Base-by-base conservation (phyloP, 129 eudicot species). In the Sambucus nigra region DNA sequence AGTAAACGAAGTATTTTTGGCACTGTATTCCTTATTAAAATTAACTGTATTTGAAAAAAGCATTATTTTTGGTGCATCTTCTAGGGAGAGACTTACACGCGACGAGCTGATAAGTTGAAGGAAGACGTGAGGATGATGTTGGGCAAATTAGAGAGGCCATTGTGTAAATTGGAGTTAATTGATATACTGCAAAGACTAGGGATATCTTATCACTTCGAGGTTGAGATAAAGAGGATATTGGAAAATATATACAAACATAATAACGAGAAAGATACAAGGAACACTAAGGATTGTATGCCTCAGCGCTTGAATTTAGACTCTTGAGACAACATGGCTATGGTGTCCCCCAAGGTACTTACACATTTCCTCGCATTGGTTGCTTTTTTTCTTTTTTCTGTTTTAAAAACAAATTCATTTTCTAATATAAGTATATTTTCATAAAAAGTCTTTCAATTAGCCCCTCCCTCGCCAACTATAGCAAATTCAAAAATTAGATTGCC, bases 111-210 rank as follows among this genome's bases (percentile, higher is more conserved):
- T 48, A 55, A 32, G 25, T 55, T 70, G 47, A 63, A 56, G 65
- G 39, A 47, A 10, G 44, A 10, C 0, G 64, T 69, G 23, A 69
- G 21, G 63, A 47, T 7, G 31, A 20, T 54, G 26, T 49, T 62
- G 25, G 2, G 0, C 0, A n/a, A 39, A 13, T n/a, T 19, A 7
- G 54, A 15, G 31, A 18, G 15, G 48, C 69, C 46, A 39, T 39
- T 70, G 53, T 39, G 52, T 23, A 57, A 59, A 55, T 58, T 80
- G 28, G 69, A 68, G 57, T 39, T 75, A 26, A 23, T 80, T 52
- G 87, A 80, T 46, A 59, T 47, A 7, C 35, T 80, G 59, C 76
- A 75, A 16, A 80, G 87, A 53, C 76, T 80, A 28, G 82, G 76
- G 5, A 25, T 80, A 28, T 74, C 61, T 25, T 74, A 79, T 44